Base-by-base conservation (phyloP, 2,329 filamentous ascomycete genomes). In the Stachybotrys echinatus region DNA sequence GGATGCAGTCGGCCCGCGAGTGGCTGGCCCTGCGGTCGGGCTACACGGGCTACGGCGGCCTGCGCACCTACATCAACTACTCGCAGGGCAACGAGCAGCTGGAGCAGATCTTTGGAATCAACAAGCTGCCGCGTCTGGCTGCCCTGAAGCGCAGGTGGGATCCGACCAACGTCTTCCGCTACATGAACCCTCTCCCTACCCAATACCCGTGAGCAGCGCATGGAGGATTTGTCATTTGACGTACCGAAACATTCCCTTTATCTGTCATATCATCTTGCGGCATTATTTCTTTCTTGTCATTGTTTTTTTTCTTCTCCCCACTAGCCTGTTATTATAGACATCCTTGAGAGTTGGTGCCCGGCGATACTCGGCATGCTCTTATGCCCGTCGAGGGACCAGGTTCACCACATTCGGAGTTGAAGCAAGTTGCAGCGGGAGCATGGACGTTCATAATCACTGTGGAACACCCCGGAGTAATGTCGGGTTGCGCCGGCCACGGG, bases 141-240 rank as follows among this genome's bases (percentile, higher is more conserved):
- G 21, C 6, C 17, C 42, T 45, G 10, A 45, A 45, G 42, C 17
- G n/a, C 21, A 45, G 6, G 42, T 45, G 22, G 21, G 42, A 45
- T 27, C 42, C 42, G 20, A 22, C n/a, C 21, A 45, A 45, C 42
- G 20, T 45, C 42, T 45, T 45, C 42, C 21, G 42, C 42, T 45
- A 22, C 42, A 45, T 22, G 18, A 45, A 45, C 42, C 21, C 21
- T 12, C 10, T 45, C 14, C 42, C 42, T 4, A 45, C 42, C 12
- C 4, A 23, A 12, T 45, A 45, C 22, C 42, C 42, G 12, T 45
- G 20, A 45, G 20, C 2, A 34, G 27, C 14, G 27, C 2, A 34
- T 10, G 27, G 27, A 34, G 27, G 27, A 34, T 34, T 34, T 8
- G 27, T 34, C n/a, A n/a, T n/a, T n/a, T n/a, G n/a, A n/a, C n/a